Evolutionary conservation across 495 filamentous ascomycete species (phyloP), one percentile per base, ranked within the genome.

Genomic region (Hypoxylon cercidicola): DNA sequence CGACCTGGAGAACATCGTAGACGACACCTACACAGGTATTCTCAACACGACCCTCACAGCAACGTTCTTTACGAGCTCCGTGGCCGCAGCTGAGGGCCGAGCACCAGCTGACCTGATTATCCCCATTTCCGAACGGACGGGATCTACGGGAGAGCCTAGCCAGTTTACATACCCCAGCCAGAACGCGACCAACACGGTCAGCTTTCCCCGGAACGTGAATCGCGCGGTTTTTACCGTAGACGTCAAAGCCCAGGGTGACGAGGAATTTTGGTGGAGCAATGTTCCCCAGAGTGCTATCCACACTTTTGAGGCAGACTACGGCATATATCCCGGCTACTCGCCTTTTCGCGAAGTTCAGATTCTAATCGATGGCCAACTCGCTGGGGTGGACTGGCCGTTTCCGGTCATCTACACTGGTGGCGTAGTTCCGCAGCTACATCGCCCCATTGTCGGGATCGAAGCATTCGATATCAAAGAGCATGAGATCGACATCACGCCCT

Each of bases 201-300:
- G 59, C 49, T 78, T 91, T 30, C 91, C 92, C 0, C 79, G 75
- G 30, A 88, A 89, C 64, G 81, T 81, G 3, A 85, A 87, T 54
- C 87, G 89, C 55, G 93, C 93, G 10, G 84, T 95, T 13, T 87
- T 96, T 44, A 87, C 89, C 1, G 82, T 97, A 1, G 88, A 90
- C 0, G 90, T 92, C 16, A 91, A 88, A 69, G 93, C 92, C 0
- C 93, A 97, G 66, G 83, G 84, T 0, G 74, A 80, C 1, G 93
- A 97, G 71, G 93, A 97, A 65, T 97, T 97, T 68, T 97, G 93
- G 93, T 97, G 90, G 85, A 86, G 84, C 19, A 96, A 96, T 72
- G 89, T 92, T 2, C 82, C 89, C 6, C 82, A 84, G 13, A 82
- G 83, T 9, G 85, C 90, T 51, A 81, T 79, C 1, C 54, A 83